These are phyloP conservation scores for Diospyros kaki DNA, from an alignment of 148 eudicot genomes.

Conservation along the genomic window DNA sequence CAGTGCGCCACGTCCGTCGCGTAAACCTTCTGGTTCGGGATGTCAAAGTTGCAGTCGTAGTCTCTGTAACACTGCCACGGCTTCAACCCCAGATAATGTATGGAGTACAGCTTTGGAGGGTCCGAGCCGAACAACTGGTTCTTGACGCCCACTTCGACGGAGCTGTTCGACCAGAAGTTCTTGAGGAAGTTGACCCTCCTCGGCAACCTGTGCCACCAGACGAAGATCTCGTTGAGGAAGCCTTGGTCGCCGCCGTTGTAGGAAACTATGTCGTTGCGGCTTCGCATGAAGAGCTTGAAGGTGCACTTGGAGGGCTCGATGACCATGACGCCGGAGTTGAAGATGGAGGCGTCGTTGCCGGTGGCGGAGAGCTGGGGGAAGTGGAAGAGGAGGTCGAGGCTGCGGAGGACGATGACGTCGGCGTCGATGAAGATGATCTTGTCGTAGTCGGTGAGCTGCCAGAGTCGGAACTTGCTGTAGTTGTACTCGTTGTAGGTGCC, in stretches of 20 bases:
- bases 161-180: conserved; percentile 78
- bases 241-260: conserved; percentile 98
- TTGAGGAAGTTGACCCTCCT: conserved; percentile 76
- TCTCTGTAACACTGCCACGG: conserved; percentile 95
- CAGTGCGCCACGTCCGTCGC: conserved; percentile 82
- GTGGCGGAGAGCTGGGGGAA: conserved; percentile 80
- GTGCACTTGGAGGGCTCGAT: conserved; percentile 91
- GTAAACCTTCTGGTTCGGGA: conserved; percentile 49
- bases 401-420: conserved; percentile 64
- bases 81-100: conserved; percentile 83
- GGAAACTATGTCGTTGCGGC: conserved; percentile 50
- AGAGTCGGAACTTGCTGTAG: conserved; percentile 83
- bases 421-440: conserved; percentile 84
- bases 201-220: conserved; percentile 94
- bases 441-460: conserved; percentile 82
- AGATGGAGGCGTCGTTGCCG: conserved; percentile 75
- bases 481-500: conserved; percentile 86
- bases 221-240: conserved; percentile 81
- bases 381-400: conserved; percentile 65
- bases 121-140: conserved; percentile 68
- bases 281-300: conserved; percentile 58
- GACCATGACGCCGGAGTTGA: conserved; percentile 93
- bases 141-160: conserved; percentile 48
- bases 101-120: conserved; percentile 67
- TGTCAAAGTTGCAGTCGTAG: conserved; percentile 89